Evolutionary conservation across 805 yeast species (phyloP).

Genomic region (Clavispora fructus): DNA sequence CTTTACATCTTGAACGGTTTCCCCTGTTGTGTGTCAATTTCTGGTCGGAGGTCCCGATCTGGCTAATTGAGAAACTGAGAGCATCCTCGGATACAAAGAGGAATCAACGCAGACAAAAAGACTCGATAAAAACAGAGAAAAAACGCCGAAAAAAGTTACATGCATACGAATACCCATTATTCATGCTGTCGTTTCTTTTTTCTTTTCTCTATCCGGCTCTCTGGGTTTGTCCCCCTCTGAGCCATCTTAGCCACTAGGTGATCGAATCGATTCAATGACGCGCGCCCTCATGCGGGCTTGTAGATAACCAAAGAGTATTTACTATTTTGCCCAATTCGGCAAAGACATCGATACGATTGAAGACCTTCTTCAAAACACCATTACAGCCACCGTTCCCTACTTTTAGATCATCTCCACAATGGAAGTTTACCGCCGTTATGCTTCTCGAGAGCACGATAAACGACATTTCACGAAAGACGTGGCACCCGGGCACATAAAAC

Average conservation of each 20-base stretch:
- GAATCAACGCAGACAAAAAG: too few relatives aligned
- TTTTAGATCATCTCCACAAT: slow-evolving; percentile 9
- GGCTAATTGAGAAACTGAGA: too few relatives aligned
- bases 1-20: too few relatives aligned
- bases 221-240: too few relatives aligned
- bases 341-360: not conserved
- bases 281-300: not conserved
- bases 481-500: slow-evolving; percentile 11
- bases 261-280: not conserved
- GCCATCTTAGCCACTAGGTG: not conserved
- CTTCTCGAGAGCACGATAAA: slow-evolving; percentile 32
- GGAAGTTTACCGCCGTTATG: slow-evolving; percentile 37
- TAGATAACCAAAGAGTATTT: not conserved
- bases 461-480: slow-evolving; percentile 3
- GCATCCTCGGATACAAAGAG: too few relatives aligned
- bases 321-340: not conserved
- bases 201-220: too few relatives aligned
- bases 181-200: too few relatives aligned
- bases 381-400: not conserved
- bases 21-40: too few relatives aligned
- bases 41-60: too few relatives aligned
- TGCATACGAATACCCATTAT: too few relatives aligned
- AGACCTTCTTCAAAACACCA: not conserved
- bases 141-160: too few relatives aligned
- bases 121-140: too few relatives aligned